phyloP scores from a whole-genome alignment of 2,329 filamentous ascomycete genomes.

The Zymoseptoria passerinii region DNA sequence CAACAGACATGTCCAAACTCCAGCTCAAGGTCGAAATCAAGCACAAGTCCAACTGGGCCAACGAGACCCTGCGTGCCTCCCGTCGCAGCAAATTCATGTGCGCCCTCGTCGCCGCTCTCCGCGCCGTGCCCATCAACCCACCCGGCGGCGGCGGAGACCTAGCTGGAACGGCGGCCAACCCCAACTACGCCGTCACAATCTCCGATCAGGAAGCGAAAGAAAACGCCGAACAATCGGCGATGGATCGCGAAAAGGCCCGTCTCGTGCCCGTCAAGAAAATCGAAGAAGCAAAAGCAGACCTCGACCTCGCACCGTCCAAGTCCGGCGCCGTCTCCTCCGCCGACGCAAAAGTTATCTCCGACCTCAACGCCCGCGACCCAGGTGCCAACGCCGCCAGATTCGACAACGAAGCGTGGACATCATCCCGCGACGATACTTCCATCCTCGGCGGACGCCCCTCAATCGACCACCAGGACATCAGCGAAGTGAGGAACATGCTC shows the following conservation, averaged over 20 bases:
- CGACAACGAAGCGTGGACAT: conserved; percentile 38
- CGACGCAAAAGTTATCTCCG: conserved; percentile 33
- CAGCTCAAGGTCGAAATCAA: conserved; percentile 73
- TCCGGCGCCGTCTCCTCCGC: conserved; percentile 17
- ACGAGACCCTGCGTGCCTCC: conserved; percentile 71
- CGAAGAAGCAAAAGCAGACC: conserved; percentile 18
- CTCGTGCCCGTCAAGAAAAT: conserved; percentile 47
- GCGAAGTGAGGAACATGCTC: conserved; percentile 40
- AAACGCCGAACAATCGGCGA: conserved; percentile 49
- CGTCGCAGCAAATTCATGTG: conserved; percentile 96
- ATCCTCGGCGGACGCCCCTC: conserved; percentile 34
- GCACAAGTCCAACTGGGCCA: conserved; percentile 62
- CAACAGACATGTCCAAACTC: conserved; percentile 82
- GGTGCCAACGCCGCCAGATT: conserved; percentile 34
- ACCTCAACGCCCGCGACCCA: conserved; percentile 38
- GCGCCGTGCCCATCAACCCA: conserved; percentile 75
- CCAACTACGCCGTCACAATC: conserved; percentile 71
- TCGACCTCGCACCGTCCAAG: conserved; percentile 10
- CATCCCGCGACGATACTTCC: conserved; percentile 32
- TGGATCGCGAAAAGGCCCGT: conserved; percentile 44
- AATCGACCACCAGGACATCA: conserved; percentile 37
- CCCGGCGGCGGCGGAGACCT: conserved; percentile 64
- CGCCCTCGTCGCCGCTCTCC: conserved; percentile 74
- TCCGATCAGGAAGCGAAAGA: conserved; percentile 57
- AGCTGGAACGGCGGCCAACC: conserved; percentile 58